Evolutionary conservation across 2,329 filamentous ascomycete genomes (phyloP).

Genomic region (Sporothrix variecibatus): DNA sequence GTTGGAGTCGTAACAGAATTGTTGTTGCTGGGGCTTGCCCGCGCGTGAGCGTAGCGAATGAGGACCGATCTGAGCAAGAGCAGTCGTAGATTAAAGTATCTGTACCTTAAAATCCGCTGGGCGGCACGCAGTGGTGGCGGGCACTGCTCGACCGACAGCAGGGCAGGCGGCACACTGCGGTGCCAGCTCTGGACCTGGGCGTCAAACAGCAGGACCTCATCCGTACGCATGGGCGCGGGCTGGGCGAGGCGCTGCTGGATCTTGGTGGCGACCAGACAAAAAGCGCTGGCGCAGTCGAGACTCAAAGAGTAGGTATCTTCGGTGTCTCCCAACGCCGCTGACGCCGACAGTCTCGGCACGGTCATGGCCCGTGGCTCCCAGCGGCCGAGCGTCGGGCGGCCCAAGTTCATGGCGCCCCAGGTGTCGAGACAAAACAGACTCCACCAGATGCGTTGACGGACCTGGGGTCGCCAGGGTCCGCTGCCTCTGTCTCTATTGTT

Average conservation of each 20-base stretch:
- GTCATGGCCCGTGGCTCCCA: not conserved
- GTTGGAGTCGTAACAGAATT: not conserved
- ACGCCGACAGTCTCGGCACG: not conserved
- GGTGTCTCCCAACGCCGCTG: not conserved
- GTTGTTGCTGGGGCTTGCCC: not conserved
- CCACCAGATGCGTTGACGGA: slow-evolving; percentile 7
- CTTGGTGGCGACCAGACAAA: not conserved
- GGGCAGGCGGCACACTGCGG: not conserved
- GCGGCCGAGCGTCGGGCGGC: not conserved
- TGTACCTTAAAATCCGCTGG: not conserved
- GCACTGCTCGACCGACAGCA: not conserved
- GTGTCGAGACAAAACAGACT: slow-evolving; percentile 6
- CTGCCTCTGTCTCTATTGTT: not conserved
- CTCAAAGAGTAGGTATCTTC: too few relatives aligned
- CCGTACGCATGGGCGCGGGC: not conserved
- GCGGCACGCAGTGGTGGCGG: not conserved
- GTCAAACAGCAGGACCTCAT: slow-evolving; percentile 2
- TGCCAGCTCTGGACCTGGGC: slow-evolving; percentile 3
- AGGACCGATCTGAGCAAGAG: not conserved
- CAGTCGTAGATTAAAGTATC: not conserved
- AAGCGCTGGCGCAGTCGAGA: not conserved
- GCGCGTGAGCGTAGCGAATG: not conserved
- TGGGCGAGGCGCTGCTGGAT: slow-evolving; percentile 9
- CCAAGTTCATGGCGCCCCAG: not conserved
- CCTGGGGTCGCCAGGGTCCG: not conserved